phyloP scores from a whole-genome alignment of 2,329 filamentous ascomycete genomes.

The Trichoderma oligosporum region DNA sequence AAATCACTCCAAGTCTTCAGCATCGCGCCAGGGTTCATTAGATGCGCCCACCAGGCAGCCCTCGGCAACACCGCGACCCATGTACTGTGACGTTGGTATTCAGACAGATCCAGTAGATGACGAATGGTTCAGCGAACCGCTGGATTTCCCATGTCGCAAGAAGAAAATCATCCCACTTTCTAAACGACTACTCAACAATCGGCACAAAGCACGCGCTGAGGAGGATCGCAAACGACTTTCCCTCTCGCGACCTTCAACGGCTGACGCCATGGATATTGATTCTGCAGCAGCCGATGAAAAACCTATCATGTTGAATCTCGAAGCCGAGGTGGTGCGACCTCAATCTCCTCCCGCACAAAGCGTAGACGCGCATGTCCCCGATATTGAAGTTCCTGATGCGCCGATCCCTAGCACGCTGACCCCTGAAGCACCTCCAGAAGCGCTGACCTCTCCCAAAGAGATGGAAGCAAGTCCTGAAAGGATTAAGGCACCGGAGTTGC shows the following conservation, averaged over 20 bases:
- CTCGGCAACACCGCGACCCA: constrained; percentile 38
- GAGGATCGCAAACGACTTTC: constrained; percentile 35
- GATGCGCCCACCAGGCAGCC: constrained; percentile 34
- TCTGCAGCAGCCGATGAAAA: constrained; percentile 35
- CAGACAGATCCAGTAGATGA: constrained; percentile 55
- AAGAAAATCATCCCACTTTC: constrained; percentile 52
- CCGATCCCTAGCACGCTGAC: constrained; percentile 18
- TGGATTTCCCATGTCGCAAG: constrained; percentile 37
- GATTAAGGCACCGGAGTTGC: constrained; percentile 44
- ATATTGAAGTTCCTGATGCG: constrained; percentile 35
- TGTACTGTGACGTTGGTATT: constrained; percentile 49
- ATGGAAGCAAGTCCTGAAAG: constrained; percentile 24
- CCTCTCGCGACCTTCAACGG: constrained; percentile 26
- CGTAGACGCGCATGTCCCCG: constrained; percentile 28
- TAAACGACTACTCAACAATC: constrained; percentile 49
- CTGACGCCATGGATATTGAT: constrained; percentile 40
- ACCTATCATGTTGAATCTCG: constrained; percentile 12
- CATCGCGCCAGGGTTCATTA: constrained; percentile 30
- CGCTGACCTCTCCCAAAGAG: constrained; percentile 24
- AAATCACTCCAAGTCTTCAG: constrained; percentile 28
- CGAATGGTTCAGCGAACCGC: constrained; percentile 47
- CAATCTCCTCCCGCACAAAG: constrained; percentile 25
- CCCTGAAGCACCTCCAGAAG: constrained; percentile 25
- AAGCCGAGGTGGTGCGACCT: constrained; percentile 24
- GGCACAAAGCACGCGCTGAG: constrained; percentile 41